Evolutionary conservation across 208 protist genomes (phyloP).

Genomic region (Herpetomonas samuelpessoai): DNA sequence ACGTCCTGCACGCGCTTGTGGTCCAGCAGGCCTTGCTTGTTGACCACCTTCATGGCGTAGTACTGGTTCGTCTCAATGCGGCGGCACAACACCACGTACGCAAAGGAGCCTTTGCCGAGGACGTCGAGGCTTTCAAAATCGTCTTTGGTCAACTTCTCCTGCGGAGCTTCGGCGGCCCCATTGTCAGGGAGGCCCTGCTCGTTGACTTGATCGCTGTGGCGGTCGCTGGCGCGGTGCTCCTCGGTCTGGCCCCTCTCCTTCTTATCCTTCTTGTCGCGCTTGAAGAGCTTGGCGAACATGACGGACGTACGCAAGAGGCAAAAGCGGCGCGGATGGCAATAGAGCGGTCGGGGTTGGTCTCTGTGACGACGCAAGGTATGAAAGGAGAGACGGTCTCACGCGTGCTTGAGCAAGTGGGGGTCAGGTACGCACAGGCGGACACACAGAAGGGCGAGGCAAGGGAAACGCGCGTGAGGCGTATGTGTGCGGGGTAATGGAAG

Average conservation of each 20-base stretch:
- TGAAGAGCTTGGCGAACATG: constrained; percentile 87
- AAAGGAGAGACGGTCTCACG: too few species aligned
- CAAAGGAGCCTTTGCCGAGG: constrained; percentile 95
- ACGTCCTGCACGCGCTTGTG: constrained; percentile 91
- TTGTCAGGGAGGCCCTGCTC: constrained; percentile 7
- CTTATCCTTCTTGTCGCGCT: constrained; percentile 90
- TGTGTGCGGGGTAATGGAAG: too few species aligned
- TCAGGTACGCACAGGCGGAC: too few species aligned
- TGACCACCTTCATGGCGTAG: constrained; percentile 95
- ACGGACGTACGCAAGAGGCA: not conserved
- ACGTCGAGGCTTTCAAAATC: constrained; percentile 92
- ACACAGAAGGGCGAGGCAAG: too few species aligned
- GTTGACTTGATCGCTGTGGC: constrained; percentile 10
- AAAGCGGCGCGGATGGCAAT: not conserved
- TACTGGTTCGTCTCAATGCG: constrained; percentile 88
- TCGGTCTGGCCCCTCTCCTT: constrained; percentile 39
- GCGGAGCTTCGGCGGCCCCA: constrained; percentile 18
- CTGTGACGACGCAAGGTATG: too few species aligned
- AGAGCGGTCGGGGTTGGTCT: not conserved
- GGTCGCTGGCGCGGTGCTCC: constrained; percentile 14
- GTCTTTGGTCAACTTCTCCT: constrained; percentile 88
- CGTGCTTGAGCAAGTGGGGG: too few species aligned
- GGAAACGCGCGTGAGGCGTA: too few species aligned
- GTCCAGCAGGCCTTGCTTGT: constrained; percentile 89
- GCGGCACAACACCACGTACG: constrained; percentile 93